Evolutionary conservation across 495 filamentous ascomycete genomes (phyloP), one percentile per base, ranked within the genome.

Genomic region (Chaetomium fimeti): DNA sequence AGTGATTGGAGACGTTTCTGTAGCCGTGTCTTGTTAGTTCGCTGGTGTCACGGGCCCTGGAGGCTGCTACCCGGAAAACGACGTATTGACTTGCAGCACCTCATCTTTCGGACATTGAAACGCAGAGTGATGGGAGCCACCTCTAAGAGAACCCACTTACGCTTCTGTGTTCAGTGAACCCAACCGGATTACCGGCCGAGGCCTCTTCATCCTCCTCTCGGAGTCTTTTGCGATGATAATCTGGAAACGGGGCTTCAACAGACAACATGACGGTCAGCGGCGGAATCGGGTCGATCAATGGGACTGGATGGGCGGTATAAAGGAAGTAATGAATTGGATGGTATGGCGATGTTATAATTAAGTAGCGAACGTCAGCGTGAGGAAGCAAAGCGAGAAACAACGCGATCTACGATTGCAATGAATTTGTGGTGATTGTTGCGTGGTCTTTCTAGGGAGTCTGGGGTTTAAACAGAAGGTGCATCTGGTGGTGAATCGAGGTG

Each of bases 1-100:
- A 82, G 74, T 53, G 73, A 70, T 48, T 83, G 80, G 38, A 80
- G 57, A 42, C 80, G 79, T 76, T 83, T 83, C 79, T 83, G 61
- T 22, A 28, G 15, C 25, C 5, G 11, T 16, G 11, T 16, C 24
- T 12, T 40, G 66, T 68, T 45, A 74, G 67, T 40, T 25, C 6
- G 32, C 42, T 43, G 29, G 25, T 22, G 42, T 45, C 24, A 45
- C 38, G 3, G 20, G n/a, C 16, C 2, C 38, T 3, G 11, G 9
- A 40, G 40, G 15, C 6, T 43, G 36, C 32, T 36, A 36, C 1
- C 6, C 32, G 32, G 5, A 36, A 36, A 5, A 25, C 32, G 55
- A n/a, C 20, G 18, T 40, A 32, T 15, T n/a, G 11, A 22, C 54
- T 3, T 3, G 28, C 28, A 40, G n/a, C 24, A 27, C 29, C 29